Evolutionary conservation across 768 basidiomycete genomes (phyloP), one percentile per base, ranked within the genome.

Genomic region (Suillus luteus): DNA sequence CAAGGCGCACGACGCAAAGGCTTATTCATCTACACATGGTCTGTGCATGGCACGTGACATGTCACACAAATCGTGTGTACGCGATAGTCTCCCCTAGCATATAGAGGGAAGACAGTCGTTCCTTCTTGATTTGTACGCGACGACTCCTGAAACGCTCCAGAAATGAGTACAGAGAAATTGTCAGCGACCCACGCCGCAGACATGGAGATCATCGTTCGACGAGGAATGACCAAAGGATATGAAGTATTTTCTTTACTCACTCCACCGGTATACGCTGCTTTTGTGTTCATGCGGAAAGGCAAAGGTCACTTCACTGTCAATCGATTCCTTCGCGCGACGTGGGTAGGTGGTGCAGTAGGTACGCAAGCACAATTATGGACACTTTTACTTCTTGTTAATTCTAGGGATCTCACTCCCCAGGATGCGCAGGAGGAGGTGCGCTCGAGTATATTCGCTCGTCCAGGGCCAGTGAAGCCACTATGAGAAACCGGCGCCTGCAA

Each of bases 271-370:
- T 93, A 92, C 66, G 73, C 80, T 6, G 80, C 79, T 1, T 82
- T 85, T 65, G 72, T 84, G 12, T 66, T 90, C 40, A 78, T 80
- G 40, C 81, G 85, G 66, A 85, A 82, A 63, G 86, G 89, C 9
- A 79, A 83, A 38, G 74, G 78, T 15, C 79, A 84, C 35, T 76
- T 92, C 62, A 83, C 82, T 8, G 68, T 87, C 46, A 92, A 90
- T 69, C 83, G 83, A 33, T 68, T 87, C 17, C 79, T 93, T 41
- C 85, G 90, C 14, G 86, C 90, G 38, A 89, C 89, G 17, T 92
- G 90, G 91, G 69, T 87, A 5, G 87, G 88, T 19, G 89, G 91
- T 37, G 72, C 82, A 19, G 77, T 76, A 58, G 91, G 91, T 86
- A 70, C 44, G 78, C 70, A 35, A 41, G 17, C 7, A 59, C 37